Percentiles rank a stretch among this genome's conserved stretches.
phyloP scores from a whole-genome alignment of 129 eudicot species.

The Flaveria robusta region DNA sequence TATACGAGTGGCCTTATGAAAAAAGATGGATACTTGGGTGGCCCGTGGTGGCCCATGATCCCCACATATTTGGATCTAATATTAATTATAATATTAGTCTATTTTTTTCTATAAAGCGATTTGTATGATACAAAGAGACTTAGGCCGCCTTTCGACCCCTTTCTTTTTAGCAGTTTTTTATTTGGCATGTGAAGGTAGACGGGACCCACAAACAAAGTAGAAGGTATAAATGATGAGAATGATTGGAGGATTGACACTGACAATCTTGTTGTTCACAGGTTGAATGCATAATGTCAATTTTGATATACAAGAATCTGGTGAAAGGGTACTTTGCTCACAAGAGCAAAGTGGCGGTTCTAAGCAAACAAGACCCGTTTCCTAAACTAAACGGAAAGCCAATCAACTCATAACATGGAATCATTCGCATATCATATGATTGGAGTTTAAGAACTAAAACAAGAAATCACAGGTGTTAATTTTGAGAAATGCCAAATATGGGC shows the following conservation, averaged over 20 bases:
- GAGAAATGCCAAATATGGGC: not conserved
- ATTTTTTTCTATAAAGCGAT: not conserved
- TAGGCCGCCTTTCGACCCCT: not conserved
- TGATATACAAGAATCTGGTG: conserved; percentile 81
- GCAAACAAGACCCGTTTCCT: conserved; percentile 97
- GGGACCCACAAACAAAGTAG: not conserved
- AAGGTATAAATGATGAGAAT: not conserved
- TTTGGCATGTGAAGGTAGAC: not conserved
- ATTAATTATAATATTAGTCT: no score
- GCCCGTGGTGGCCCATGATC: no score
- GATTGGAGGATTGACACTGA: not conserved
- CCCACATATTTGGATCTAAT: not conserved
- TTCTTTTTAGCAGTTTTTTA: not conserved
- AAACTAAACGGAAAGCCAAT: conserved; percentile 88
- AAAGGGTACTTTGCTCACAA: conserved; percentile 99
- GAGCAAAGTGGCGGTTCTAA: conserved; percentile 88
- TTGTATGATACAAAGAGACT: not conserved
- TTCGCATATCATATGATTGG: not conserved
- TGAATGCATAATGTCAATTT: conserved; percentile 88
- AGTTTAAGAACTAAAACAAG: not conserved
- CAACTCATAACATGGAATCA: conserved; percentile 40
- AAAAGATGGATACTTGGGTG: no score
- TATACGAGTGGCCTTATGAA: not conserved
- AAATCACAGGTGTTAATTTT: not conserved
- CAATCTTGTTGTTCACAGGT: conserved; percentile 51